Evolutionary conservation across 2,329 filamentous ascomycete genomes (phyloP).

Genomic region (Mycosphaerella arachidis): DNA sequence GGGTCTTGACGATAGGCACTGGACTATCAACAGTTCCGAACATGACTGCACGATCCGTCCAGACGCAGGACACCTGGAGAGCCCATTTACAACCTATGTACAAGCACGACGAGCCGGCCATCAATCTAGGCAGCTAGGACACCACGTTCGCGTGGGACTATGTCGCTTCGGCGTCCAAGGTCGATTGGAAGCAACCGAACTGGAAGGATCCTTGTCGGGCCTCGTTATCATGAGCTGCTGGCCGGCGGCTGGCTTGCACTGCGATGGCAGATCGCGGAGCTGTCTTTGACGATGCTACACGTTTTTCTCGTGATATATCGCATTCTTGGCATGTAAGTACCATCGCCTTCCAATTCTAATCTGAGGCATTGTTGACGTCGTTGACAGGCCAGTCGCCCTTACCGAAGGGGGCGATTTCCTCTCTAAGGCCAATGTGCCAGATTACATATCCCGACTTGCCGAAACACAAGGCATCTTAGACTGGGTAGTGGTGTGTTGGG

Average conservation of each 20-base stretch:
- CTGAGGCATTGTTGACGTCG: neutral
- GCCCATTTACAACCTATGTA: slow-evolving; percentile 17
- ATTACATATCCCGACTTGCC: neutral
- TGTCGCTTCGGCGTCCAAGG: slow-evolving; percentile 2
- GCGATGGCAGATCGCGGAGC: slow-evolving; percentile 17
- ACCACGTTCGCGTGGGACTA: slow-evolving; percentile 10
- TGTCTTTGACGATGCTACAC: slow-evolving; percentile 21
- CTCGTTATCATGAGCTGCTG: slow-evolving; percentile 19
- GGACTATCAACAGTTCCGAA: neutral
- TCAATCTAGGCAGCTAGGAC: slow-evolving; percentile 12
- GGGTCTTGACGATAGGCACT: neutral
- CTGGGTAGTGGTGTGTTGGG: too few species aligned
- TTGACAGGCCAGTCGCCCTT: neutral
- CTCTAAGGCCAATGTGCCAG: neutral
- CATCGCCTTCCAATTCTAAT: neutral
- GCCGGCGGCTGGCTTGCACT: slow-evolving; percentile 17
- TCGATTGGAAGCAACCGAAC: slow-evolving; percentile 6
- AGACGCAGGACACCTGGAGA: neutral
- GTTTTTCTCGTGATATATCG: slow-evolving; percentile 17
- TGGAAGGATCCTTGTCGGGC: slow-evolving; percentile 12
- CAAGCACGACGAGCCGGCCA: slow-evolving; percentile 22
- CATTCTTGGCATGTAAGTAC: slow-evolving; percentile 20
- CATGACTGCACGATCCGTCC: neutral
- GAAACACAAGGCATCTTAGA: too few species aligned
- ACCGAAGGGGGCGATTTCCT: neutral